Evolutionary conservation across 106 monocot genomes (phyloP).

Genomic region (Dendrobium chrysotoxum): DNA sequence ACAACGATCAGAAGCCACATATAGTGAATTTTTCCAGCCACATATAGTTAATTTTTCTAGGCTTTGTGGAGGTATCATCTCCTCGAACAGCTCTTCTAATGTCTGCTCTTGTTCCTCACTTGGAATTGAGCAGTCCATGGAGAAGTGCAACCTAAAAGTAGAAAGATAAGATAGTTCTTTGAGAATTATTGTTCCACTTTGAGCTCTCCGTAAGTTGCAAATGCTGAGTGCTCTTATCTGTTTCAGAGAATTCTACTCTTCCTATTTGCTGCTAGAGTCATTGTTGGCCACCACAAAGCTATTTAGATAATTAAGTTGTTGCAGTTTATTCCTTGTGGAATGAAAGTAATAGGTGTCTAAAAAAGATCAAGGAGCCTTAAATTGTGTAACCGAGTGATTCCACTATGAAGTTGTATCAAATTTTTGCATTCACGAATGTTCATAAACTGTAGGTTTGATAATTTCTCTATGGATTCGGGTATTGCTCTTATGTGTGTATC

Average conservation of each 20-base stretch:
- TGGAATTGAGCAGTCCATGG: background rate
- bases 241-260: background rate
- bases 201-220: conserved; percentile 16
- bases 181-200: background rate
- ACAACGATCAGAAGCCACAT: background rate
- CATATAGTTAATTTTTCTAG: background rate
- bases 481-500: conserved; percentile 11
- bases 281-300: conserved; percentile 18
- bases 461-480: conserved; percentile 42
- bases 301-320: conserved; percentile 14
- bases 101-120: background rate
- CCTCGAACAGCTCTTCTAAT: background rate
- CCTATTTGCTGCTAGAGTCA: conserved; percentile 10
- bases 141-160: background rate
- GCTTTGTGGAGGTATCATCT: background rate
- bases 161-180: background rate
- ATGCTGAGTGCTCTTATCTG: conserved; percentile 14
- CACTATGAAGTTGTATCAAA: conserved; percentile 12
- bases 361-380: conserved; percentile 15
- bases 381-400: conserved; percentile 9
- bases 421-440: conserved; percentile 5
- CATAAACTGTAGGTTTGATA: too few species aligned
- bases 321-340: background rate
- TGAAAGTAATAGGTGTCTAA: conserved; percentile 10
- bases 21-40: background rate